Evolutionary conservation across 2,329 filamentous ascomycete genomes (phyloP), one percentile per base, ranked within the genome.

Genomic region (Cytospora paraplurivora): DNA sequence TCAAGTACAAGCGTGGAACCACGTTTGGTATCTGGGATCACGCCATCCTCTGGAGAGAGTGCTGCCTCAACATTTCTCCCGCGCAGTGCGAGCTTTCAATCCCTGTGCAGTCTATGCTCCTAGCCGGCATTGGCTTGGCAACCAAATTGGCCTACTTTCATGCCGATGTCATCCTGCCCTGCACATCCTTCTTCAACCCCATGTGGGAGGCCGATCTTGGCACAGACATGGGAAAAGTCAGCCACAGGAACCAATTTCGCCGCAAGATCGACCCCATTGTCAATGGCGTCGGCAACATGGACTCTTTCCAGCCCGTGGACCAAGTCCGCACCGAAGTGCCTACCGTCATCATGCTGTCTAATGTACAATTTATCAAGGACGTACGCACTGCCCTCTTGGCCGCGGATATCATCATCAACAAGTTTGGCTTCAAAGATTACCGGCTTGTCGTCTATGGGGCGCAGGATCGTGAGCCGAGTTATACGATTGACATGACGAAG

Each of bases 371-470:
- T 69, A 78, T 76, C 66, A 88, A 88, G 71, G 86, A 88, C 66
- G 86, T 88, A 73, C 88, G 88, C 72, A 87, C 81, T 2, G 85
- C 86, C 4, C 79, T 88, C 32, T 76, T 88, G 6, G 85, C 86
- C 7, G 85, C 86, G 1, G 85, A 88, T 68, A 82, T 88, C 66
- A 88, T 88, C 66, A 81, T 87, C 67, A 88, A 88, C 70, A 80
- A 85, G 68, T 88, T 82, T 79, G 85, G 85, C n/a, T 88, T 88
- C 73, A 81, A 79, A 50, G 85, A 88, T 64, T 88, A 88, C 72
- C 79, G 81, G 59, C 79, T 88, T 1, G 81, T 86, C 63, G 82
- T 88, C 19, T 88, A 88, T 69, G 86, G 86, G 12, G 85, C 84
- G 19, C 82, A 87, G 62, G 86, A 88, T 72, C 85, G 86, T 66